phyloP scores from a whole-genome alignment of 345 rosid species.

The Litchi chinensis region DNA sequence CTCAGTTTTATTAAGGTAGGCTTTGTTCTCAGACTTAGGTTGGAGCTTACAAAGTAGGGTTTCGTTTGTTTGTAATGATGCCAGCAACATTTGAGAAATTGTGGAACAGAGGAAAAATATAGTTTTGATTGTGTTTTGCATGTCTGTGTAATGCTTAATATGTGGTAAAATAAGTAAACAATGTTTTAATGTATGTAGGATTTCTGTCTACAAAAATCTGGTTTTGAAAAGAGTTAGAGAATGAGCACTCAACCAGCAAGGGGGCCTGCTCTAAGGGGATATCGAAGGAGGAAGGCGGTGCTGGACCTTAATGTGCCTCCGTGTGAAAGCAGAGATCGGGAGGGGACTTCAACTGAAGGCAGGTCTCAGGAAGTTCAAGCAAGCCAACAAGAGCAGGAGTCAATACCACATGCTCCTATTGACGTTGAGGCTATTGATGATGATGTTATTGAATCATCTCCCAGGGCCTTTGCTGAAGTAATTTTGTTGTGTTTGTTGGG shows the following conservation, averaged over 20 bases:
- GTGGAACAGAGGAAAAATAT: neutral
- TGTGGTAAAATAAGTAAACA: neutral
- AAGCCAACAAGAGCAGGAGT: constrained; percentile 35
- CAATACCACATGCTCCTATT: constrained; percentile 41
- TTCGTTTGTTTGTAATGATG: too few relatives aligned
- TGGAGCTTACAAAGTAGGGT: neutral
- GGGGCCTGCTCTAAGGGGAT: constrained; percentile 46
- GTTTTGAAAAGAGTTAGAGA: constrained; percentile 11
- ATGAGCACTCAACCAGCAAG: constrained; percentile 52
- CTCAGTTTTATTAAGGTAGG: neutral
- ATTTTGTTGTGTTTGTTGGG: constrained; percentile 13
- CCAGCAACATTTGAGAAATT: neutral
- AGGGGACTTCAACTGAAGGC: constrained; percentile 54
- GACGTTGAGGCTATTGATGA: constrained; percentile 85
- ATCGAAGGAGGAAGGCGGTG: constrained; percentile 52
- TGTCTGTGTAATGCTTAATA: neutral
- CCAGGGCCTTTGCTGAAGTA: constrained; percentile 79
- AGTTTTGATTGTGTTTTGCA: neutral
- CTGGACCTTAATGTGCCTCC: constrained; percentile 58
- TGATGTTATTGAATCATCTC: constrained; percentile 72
- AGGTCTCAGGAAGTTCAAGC: constrained; percentile 24
- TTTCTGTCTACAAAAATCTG: constrained; percentile 1
- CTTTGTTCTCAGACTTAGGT: neutral
- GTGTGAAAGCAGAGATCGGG: constrained; percentile 52
- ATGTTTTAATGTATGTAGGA: neutral